These are phyloP conservation scores for Fraxinus pennsylvanica DNA, from an alignment of 257 asterid species.

Conservation along the genomic window DNA sequence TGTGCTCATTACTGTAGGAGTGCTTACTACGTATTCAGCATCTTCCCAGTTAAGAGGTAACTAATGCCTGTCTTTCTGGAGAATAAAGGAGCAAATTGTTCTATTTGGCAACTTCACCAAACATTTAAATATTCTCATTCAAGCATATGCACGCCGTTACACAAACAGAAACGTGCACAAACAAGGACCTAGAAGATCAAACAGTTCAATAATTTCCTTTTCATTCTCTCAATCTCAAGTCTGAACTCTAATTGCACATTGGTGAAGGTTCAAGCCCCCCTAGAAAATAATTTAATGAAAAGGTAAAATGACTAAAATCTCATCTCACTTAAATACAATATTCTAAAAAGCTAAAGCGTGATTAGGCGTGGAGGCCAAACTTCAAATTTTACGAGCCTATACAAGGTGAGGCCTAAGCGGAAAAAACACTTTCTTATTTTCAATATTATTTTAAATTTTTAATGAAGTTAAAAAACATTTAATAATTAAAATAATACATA, in stretches of 20 bases:
- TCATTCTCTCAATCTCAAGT: background rate
- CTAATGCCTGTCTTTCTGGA: background rate
- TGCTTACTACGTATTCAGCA: background rate
- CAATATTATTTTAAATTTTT: too few species aligned
- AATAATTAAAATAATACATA: too few species aligned
- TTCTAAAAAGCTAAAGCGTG: too few species aligned
- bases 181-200: background rate
- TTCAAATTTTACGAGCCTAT: too few species aligned
- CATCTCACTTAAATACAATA: too few species aligned
- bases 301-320: too few species aligned
- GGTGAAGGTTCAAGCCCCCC: background rate
- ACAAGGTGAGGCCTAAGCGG: too few species aligned
- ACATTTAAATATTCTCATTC: background rate
- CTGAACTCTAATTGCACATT: background rate
- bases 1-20: background rate
- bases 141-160: background rate
- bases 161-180: background rate
- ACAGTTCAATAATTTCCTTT: slow-evolving; percentile 16
- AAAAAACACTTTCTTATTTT: too few species aligned
- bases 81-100: background rate
- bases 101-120: background rate
- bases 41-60: background rate
- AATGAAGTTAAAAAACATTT: too few species aligned
- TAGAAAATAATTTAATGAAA: background rate
- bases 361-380: too few species aligned